A percentile compares a stretch with the other conserved stretches of the same genome.
These are phyloP conservation scores for Colletotrichum tanaceti DNA, from an alignment of 2,329 filamentous ascomycete species.

Conservation along the genomic window DNA sequence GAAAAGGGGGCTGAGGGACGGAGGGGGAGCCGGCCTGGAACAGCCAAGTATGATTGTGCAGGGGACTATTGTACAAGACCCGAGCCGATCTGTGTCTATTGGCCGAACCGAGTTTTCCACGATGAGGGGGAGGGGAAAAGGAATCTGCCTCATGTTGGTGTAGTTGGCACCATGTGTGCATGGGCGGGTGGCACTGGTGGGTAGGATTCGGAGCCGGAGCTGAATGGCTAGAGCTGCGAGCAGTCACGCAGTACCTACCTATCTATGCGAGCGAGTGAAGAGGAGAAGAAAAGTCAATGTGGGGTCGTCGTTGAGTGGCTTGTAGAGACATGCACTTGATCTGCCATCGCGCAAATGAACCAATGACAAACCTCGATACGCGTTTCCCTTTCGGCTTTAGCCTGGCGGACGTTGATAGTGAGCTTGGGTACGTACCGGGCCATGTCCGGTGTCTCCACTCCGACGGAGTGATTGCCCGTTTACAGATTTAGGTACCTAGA, in stretches of 20 bases:
- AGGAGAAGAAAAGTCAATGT: neutral
- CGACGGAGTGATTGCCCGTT: constrained; percentile 36
- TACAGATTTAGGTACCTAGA: no score
- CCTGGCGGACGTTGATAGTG: constrained; percentile 15
- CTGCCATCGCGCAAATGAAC: constrained; percentile 34
- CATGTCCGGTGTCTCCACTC: neutral
- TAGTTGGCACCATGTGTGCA: constrained; percentile 1
- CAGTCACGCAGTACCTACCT: constrained; percentile 16
- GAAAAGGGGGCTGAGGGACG: neutral
- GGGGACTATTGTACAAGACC: constrained; percentile 7
- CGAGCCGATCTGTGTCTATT: constrained; percentile 14
- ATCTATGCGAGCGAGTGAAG: neutral
- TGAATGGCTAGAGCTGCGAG: constrained; percentile 6
- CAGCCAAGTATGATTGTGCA: constrained; percentile 2
- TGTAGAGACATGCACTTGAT: constrained; percentile 10
- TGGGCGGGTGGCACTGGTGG: neutral
- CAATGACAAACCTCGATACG: constrained; percentile 18
- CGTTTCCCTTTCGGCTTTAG: constrained; percentile 24
- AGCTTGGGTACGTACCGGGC: neutral
- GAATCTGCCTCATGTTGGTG: constrained; percentile 11
- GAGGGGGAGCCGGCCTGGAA: constrained; percentile 10
- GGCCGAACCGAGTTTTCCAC: constrained; percentile 5
- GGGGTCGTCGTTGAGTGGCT: neutral
- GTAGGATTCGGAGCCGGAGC: constrained; percentile 17
- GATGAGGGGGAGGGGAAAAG: neutral